These are phyloP conservation scores for Lanmaoa pseudosensibilis DNA, from an alignment of 768 basidiomycete genomes.

Conservation along the genomic window DNA sequence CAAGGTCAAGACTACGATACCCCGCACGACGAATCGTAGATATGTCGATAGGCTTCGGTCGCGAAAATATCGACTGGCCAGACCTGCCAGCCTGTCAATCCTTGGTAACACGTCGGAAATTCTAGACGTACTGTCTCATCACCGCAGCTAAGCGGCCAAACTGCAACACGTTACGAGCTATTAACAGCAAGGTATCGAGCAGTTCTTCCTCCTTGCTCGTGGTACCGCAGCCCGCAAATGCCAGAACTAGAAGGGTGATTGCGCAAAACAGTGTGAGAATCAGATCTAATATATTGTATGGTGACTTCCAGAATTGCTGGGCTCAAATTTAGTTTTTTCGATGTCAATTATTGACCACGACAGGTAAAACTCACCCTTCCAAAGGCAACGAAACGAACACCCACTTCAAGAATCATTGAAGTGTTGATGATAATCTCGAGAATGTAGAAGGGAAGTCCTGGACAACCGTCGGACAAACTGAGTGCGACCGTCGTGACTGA, in stretches of 20 bases:
- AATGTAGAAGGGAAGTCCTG: constrained; percentile 83
- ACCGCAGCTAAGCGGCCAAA: constrained; percentile 91
- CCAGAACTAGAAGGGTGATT: constrained; percentile 83
- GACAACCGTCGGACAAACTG: constrained; percentile 81
- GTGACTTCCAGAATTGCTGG: constrained; percentile 97
- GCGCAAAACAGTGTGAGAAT: constrained; percentile 87
- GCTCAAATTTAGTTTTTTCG: constrained; percentile 1
- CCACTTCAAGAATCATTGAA: constrained; percentile 93
- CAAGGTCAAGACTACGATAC: constrained; percentile 63
- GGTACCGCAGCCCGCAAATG: constrained; percentile 80
- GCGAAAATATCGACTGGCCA: constrained; percentile 85
- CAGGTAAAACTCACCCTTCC: constrained; percentile 65
- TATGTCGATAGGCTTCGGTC: constrained; percentile 84
- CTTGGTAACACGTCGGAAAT: neutral
- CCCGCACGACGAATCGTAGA: constrained; percentile 66
- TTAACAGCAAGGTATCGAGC: constrained; percentile 87
- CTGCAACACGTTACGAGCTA: constrained; percentile 90
- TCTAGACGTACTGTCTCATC: constrained; percentile 78
- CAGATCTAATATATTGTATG: constrained; percentile 87
- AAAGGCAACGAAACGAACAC: constrained; percentile 88
- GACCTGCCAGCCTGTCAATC: constrained; percentile 49
- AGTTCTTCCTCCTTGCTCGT: constrained; percentile 92
- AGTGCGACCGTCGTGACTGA: constrained; percentile 85
- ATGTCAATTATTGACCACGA: neutral
- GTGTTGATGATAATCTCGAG: constrained; percentile 87